Evolutionary conservation across 352 stramenopile genomes (phyloP).

Genomic region (Blastocystis hominis): DNA sequence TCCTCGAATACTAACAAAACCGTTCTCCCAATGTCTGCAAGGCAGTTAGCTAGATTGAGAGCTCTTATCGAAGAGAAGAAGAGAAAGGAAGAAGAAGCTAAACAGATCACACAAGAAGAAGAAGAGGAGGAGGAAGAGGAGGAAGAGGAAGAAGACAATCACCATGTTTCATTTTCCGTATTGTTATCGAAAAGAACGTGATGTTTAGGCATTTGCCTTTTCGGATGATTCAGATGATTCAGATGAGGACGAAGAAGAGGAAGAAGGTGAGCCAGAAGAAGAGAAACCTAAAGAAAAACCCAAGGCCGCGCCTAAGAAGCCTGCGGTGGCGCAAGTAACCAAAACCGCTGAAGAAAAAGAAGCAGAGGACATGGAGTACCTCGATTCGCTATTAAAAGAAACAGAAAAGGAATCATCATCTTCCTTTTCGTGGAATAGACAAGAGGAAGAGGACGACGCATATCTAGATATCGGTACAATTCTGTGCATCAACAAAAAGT

Average conservation of each 20-base stretch:
- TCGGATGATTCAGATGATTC: neutral
- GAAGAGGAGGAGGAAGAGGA: slow-evolving; percentile 33
- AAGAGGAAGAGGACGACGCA: neutral
- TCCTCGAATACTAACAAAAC: neutral
- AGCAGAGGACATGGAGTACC: neutral
- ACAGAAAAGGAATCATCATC: neutral
- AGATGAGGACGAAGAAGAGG: neutral
- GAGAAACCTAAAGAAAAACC: neutral
- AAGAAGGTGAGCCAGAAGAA: neutral
- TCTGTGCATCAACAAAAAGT: slow-evolving; percentile 42
- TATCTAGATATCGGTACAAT: neutral
- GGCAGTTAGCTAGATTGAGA: slow-evolving; percentile 11
- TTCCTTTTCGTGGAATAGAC: neutral
- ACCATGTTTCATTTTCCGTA: slow-evolving; percentile 19
- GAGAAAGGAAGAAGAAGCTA: neutral
- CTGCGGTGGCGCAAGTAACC: neutral
- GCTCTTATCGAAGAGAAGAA: slow-evolving; percentile 45
- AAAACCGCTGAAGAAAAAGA: neutral
- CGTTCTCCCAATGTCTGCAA: neutral
- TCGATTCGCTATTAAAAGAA: neutral
- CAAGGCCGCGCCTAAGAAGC: neutral
- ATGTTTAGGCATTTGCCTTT: slow-evolving; percentile 7
- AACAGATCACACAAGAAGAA: neutral
- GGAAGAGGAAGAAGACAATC: neutral
- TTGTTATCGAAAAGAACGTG: neutral